Conservation (phyloP, 2,329 filamentous ascomycete genomes). For the Cercospora sojina region DNA sequence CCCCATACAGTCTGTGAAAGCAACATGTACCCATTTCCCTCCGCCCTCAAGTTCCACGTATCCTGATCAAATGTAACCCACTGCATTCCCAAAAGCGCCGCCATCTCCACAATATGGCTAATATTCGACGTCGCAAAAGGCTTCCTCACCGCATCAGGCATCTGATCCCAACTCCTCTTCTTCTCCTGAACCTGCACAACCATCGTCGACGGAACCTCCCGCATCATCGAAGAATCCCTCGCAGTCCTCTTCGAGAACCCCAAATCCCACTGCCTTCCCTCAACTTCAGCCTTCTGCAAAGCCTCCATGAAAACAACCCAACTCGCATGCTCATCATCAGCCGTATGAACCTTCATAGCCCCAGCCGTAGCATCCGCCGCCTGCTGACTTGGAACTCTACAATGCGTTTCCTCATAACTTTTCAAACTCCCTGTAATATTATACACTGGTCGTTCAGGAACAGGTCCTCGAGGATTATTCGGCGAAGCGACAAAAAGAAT, state of each 20-base stretch:
- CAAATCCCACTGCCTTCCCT: constrained; percentile 11
- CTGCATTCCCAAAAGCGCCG: constrained; percentile 15
- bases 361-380: constrained; percentile 6
- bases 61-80: constrained; percentile 15
- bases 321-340: constrained; percentile 16
- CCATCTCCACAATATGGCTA: constrained; percentile 17
- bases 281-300: constrained; percentile 14
- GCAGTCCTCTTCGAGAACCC: neutral
- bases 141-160: constrained; percentile 16
- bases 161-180: constrained; percentile 20
- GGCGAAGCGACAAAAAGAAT: constrained; percentile 16
- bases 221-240: neutral
- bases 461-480: constrained; percentile 7
- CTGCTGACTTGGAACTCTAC: neutral
- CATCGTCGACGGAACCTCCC: neutral
- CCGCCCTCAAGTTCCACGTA: constrained; percentile 13
- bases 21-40: constrained; percentile 17
- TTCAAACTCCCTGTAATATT: constrained; percentile 4
- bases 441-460: neutral
- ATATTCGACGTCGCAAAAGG: constrained; percentile 16
- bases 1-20: constrained; percentile 11
- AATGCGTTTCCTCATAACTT: constrained; percentile 9
- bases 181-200: constrained; percentile 16
- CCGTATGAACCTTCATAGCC: constrained; percentile 8
- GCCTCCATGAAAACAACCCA: constrained; percentile 17